Percentiles rank a stretch among this genome's conserved stretches.
These are phyloP conservation scores for Wickerhamiella spandovensis DNA, from an alignment of 805 yeast species.

Conservation along the genomic window DNA sequence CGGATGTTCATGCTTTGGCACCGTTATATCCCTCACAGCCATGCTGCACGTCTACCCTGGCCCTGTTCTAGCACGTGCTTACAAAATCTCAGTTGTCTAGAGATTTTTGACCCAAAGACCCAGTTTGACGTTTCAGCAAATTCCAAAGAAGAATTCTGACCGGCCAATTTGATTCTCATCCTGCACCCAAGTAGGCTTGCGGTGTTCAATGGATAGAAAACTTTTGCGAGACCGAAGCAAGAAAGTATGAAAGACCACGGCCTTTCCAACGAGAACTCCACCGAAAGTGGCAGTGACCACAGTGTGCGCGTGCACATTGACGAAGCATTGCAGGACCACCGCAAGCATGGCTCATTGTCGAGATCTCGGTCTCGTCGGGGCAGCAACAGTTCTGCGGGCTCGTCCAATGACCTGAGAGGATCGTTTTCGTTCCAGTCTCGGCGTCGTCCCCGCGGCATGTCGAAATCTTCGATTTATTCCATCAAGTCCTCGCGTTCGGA, in stretches of 20 bases:
- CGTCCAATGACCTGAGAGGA: neutral
- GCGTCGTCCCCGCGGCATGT: conserved; percentile 14
- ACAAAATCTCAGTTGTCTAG: neutral
- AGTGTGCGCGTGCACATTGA: neutral
- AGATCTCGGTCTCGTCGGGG: neutral
- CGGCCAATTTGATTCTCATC: neutral
- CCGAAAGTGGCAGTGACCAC: neutral
- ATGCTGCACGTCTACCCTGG: neutral
- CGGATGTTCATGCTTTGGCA: no score
- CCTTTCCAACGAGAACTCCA: neutral
- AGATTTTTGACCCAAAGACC: neutral
- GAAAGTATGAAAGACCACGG: neutral
- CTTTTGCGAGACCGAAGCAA: no score
- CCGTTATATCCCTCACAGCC: neutral
- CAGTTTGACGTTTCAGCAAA: neutral
- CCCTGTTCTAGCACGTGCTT: neutral
- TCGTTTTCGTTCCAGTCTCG: neutral
- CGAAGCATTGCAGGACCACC: neutral
- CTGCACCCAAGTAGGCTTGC: neutral
- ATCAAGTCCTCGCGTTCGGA: conserved; percentile 5
- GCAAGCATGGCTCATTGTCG: neutral
- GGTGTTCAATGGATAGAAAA: neutral
- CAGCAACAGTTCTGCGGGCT: neutral
- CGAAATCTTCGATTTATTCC: conserved; percentile 31
- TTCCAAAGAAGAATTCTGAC: neutral